Evolutionary conservation across 2,329 filamentous ascomycete species (phyloP), one percentile per base, ranked within the genome.

Genomic region (Immersiporthe knoxdaviesiana): DNA sequence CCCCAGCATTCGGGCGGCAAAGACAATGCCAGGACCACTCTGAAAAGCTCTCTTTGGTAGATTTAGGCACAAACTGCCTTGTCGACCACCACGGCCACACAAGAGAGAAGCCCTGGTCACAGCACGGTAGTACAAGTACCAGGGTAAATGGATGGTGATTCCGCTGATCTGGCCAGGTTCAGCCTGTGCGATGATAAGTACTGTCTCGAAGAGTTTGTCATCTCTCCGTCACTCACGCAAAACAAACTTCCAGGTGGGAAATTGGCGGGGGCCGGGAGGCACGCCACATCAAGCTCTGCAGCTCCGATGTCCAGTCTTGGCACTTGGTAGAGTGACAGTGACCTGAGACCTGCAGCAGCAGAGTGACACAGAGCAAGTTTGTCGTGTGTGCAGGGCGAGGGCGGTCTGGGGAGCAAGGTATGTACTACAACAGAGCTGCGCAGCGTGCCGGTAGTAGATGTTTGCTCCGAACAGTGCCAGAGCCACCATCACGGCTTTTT

Each of bases 231-330:
- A 59, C 30, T 35, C 54, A 21, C 27, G 14, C 54, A 16, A 12
- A 18, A 59, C 32, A 44, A 44, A 44, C 41, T 7, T 30, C 18
- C 30, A 21, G 27, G 54, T 37, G 56, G 56, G 56, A 59, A 59
- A 59, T 59, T 59, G 56, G 56, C 56, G 32, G 56, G 37, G 56
- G 56, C 37, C 56, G 56, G 56, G 56, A 37, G 56, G 56, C 56
- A 35, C 16, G 56, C 56, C 56, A 32, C 56, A 37, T 59, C 56
- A n/a, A 59, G 56, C 30, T 47, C 16, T 59, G 32, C 56, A 59
- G 56, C 21, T 59, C 56, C 56, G 56, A 21, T 14, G 6, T 35
- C 30, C 56, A 59, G 56, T 59, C 56, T 32, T 37, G 56, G 56
- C 56, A 32, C 50, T 54, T 54, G 50, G 50, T n/a, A 27, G 35